Percentiles rank a stretch among this genome's conserved stretches.
Conservation (phyloP, 768 basidiomycete genomes). For the Trametes cubensis region DNA sequence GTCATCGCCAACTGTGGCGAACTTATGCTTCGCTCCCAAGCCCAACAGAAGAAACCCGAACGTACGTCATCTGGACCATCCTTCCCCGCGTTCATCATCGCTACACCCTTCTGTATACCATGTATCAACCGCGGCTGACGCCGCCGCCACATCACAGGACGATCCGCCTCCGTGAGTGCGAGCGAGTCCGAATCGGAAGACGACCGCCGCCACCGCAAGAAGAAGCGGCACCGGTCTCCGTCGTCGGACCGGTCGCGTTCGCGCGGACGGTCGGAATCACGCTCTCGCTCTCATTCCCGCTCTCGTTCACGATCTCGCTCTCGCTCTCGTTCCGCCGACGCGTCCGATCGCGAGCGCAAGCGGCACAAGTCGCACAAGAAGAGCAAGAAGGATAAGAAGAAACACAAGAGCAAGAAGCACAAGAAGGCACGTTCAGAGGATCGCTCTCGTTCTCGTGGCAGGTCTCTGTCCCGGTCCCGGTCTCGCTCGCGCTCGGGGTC, state of each 20-base stretch:
- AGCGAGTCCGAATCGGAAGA: slow-evolving; percentile 22
- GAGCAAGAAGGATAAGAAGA: slow-evolving; percentile 23
- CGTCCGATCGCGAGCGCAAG: slow-evolving; percentile 28
- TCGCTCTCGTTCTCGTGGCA: slow-evolving; percentile 14
- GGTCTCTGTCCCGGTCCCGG: slow-evolving; percentile 4
- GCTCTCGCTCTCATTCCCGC: slow-evolving; percentile 5
- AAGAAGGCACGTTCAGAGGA: slow-evolving; percentile 22
- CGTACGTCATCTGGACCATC: slow-evolving; percentile 17
- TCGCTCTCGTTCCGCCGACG: slow-evolving; percentile 15
- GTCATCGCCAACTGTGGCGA: slow-evolving; percentile 81
- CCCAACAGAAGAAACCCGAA: slow-evolving; percentile 21
- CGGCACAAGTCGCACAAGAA: slow-evolving; percentile 35
- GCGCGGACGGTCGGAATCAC: slow-evolving; percentile 2
- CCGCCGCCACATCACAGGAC: slow-evolving; percentile 14
- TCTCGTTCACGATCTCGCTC: slow-evolving; percentile 8
- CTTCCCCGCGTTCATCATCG: too few relatives aligned
- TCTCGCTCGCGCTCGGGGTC: slow-evolving; percentile 17
- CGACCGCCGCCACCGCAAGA: slow-evolving; percentile 23
- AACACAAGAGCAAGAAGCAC: slow-evolving; percentile 16
- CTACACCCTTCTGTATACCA: not conserved
- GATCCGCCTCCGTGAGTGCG: slow-evolving; percentile 8
- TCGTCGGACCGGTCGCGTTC: slow-evolving; percentile 21
- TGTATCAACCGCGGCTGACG: slow-evolving; percentile 1
- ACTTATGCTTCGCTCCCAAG: slow-evolving; percentile 64
- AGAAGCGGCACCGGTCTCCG: slow-evolving; percentile 18